phyloP scores from a whole-genome alignment of 768 basidiomycete genomes.

The Termitomyces sp. region DNA sequence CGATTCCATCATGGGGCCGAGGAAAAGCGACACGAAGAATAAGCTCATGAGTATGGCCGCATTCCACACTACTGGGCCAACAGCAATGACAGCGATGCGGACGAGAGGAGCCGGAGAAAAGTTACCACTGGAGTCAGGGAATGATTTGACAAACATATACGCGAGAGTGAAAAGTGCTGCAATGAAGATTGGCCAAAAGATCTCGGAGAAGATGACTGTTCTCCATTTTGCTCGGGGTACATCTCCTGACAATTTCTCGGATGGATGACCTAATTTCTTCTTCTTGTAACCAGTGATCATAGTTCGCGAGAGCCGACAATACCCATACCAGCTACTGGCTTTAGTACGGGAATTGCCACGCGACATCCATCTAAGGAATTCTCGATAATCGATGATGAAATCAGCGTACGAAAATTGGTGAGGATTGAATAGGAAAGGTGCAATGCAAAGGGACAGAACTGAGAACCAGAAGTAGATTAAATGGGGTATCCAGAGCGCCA shows the following conservation, averaged over 20 bases:
- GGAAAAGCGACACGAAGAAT: constrained; percentile 89
- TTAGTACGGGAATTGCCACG: constrained; percentile 95
- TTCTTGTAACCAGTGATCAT: constrained; percentile 99
- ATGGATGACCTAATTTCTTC: constrained; percentile 96
- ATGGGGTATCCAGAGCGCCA: constrained; percentile 91
- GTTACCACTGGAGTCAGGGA: constrained; percentile 61
- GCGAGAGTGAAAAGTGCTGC: constrained; percentile 77
- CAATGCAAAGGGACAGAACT: constrained; percentile 88
- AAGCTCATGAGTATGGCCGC: constrained; percentile 77
- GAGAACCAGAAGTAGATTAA: constrained; percentile 99
- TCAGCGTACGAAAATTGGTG: constrained; percentile 97
- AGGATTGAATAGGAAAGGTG: constrained; percentile 99
- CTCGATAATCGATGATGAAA: constrained; percentile 98
- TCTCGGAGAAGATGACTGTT: constrained; percentile 77
- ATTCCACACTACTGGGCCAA: constrained; percentile 96
- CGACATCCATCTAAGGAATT: constrained; percentile 99
- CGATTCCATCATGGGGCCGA: constrained; percentile 83
- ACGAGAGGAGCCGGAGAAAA: constrained; percentile 79
- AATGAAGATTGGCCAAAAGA: constrained; percentile 72
- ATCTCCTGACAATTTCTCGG: constrained; percentile 94
- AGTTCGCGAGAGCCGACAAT: constrained; percentile 94
- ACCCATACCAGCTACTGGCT: constrained; percentile 98
- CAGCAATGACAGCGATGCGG: constrained; percentile 80
- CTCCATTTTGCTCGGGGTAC: constrained; percentile 88
- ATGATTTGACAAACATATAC: constrained; percentile 92